Evolutionary conservation across 2,329 filamentous ascomycete genomes (phyloP).

Genomic region (Fusarium neocosmosporiellum): DNA sequence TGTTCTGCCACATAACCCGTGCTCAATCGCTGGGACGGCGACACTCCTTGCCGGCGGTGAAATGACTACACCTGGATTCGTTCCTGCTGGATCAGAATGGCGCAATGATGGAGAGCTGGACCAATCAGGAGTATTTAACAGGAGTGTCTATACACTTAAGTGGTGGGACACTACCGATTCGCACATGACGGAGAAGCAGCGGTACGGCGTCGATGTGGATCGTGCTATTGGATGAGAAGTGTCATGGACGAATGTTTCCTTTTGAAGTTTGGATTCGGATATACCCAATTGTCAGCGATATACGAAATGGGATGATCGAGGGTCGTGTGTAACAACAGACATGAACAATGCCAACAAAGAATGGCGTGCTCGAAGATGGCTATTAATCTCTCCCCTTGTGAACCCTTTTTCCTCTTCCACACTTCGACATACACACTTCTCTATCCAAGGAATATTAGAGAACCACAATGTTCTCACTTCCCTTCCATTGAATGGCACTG

Average conservation of each 20-base stretch:
- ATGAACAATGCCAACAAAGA: not conserved
- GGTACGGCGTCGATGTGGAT: slow-evolving; percentile 49
- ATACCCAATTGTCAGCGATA: slow-evolving; percentile 1
- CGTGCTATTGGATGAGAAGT: slow-evolving; percentile 10
- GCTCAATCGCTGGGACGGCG: slow-evolving; percentile 44
- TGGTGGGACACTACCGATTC: slow-evolving; percentile 57
- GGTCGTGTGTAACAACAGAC: not conserved
- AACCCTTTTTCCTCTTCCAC: not conserved
- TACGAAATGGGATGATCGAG: not conserved
- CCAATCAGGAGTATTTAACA: slow-evolving; percentile 22
- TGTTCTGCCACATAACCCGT: slow-evolving; percentile 45
- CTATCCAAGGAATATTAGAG: not conserved
- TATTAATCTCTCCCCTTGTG: not conserved
- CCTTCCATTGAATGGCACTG: too few relatives aligned
- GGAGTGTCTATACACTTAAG: slow-evolving; percentile 49
- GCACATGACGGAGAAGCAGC: slow-evolving; percentile 5
- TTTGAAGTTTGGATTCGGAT: slow-evolving; percentile 2
- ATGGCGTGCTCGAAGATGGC: not conserved
- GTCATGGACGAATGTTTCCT: not conserved
- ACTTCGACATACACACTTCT: not conserved
- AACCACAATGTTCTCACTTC: not conserved
- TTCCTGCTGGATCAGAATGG: slow-evolving; percentile 44
- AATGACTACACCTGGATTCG: slow-evolving; percentile 34
- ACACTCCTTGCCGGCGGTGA: slow-evolving; percentile 42
- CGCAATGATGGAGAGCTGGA: slow-evolving; percentile 31